phyloP scores from a whole-genome alignment of 192 early-diverging fungal species.

The Backusella westeae region DNA sequence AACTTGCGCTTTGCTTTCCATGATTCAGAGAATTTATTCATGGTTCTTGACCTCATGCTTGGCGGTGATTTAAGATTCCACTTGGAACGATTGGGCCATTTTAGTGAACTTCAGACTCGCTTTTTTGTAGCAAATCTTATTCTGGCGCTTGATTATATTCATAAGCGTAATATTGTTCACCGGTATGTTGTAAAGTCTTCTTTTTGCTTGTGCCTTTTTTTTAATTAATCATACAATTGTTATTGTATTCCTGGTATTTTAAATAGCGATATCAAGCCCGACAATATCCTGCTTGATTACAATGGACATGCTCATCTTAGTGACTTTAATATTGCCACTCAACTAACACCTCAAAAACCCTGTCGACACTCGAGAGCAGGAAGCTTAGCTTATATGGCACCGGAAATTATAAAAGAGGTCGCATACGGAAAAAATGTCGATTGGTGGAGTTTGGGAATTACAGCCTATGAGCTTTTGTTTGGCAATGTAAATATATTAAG shows the following conservation, averaged over 20 bases:
- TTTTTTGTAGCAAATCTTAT: conserved; percentile 72
- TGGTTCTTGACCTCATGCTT: conserved; percentile 92
- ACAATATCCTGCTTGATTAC: conserved; percentile 78
- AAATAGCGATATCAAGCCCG: conserved; percentile 76
- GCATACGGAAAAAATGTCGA: conserved; percentile 52
- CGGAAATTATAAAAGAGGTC: conserved; percentile 63
- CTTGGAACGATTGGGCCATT: conserved; percentile 61
- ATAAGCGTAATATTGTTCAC: conserved; percentile 68
- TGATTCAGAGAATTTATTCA: conserved; percentile 89
- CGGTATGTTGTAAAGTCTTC: conserved; percentile 25
- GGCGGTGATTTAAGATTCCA: conserved; percentile 95
- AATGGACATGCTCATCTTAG: conserved; percentile 78
- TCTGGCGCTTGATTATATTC: conserved; percentile 65
- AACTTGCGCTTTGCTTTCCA: conserved; percentile 95
- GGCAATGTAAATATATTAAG: conserved; percentile 57
- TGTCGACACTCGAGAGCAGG: conserved; percentile 68
- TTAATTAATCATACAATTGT: neutral
- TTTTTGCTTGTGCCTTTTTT: neutral
- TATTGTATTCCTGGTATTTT: conserved; percentile 1
- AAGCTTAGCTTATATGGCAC: conserved; percentile 87
- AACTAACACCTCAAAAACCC: conserved; percentile 60
- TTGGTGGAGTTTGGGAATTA: conserved; percentile 82
- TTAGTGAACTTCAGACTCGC: conserved; percentile 62
- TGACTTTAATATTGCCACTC: conserved; percentile 86
- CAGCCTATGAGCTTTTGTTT: conserved; percentile 72